Percentiles rank a stretch among this genome's conserved stretches.
phyloP scores from a whole-genome alignment of 305 asterid species.

The Fraxinus ornus region DNA sequence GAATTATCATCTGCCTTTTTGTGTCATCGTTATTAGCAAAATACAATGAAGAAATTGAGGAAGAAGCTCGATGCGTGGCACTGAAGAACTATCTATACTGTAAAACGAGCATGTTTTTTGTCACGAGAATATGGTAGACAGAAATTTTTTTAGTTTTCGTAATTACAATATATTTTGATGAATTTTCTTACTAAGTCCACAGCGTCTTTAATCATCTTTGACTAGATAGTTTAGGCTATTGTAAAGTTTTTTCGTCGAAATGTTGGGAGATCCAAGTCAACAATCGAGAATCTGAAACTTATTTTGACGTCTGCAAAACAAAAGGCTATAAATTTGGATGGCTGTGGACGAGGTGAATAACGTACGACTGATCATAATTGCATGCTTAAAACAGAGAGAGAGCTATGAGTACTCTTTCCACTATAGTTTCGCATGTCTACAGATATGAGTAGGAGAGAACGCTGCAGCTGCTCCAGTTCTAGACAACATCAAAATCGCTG shows the following conservation, averaged over 20 bases:
- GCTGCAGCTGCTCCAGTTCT: neutral
- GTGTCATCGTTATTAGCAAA: neutral
- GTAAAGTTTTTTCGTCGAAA: neutral
- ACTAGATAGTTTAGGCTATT: neutral
- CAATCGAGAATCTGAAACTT: neutral
- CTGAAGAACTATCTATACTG: neutral
- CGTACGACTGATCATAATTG: neutral
- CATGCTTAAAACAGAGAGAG: neutral
- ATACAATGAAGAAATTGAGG: neutral
- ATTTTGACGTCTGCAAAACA: neutral
- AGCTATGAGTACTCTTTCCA: neutral
- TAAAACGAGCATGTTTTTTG: neutral
- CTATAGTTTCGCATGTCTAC: neutral
- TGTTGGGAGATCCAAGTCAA: neutral
- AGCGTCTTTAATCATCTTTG: neutral
- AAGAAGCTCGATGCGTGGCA: neutral
- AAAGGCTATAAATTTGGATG: neutral
- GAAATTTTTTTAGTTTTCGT: neutral
- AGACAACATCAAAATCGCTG: too few relatives aligned
- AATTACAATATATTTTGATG: neutral
- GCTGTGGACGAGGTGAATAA: neutral
- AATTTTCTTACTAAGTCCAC: neutral
- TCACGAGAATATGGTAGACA: neutral
- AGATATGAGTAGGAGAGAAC: neutral
- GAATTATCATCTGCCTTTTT: neutral